Base-by-base conservation (phyloP, 805 yeast species). In the Debaryomyces hansenii region DNA sequence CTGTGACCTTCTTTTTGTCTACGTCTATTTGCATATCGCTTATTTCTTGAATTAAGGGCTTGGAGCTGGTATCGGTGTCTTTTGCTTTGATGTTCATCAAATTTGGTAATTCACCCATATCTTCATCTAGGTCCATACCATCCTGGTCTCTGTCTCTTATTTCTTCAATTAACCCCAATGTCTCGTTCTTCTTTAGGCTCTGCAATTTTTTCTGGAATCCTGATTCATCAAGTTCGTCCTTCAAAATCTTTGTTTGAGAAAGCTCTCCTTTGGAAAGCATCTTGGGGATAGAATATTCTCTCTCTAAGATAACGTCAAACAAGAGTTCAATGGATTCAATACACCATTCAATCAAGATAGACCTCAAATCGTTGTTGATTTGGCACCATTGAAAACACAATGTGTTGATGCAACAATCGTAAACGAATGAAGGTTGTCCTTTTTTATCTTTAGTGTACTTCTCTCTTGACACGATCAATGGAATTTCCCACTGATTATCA, bases 401-500 rank as follows among this genome's bases (percentile, higher is more conserved):
- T 7, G 80, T 74, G 59, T 88, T 83, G 47, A 90, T 78, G 40
- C 91, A 83, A 63, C 97, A 90, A 62, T 90, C 97, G 56, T 81
- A 81, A 1, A 88, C 90, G 37, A 77, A 66, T 37, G 90, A 80
- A 12, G 69, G 62, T 2, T 67, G 63, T 0, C 95, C 95, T 55
- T 81, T 81, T 58, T 90, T 90, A 62, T 91, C 97, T 11, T 49
- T 60, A 38, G 78, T 85, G 10, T 83, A 59, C 45, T 75, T 61
- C 40, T 77, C 79, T 0, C 76, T 72, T 0, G 92, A 82, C 0
- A 88, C 81, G 1, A 87, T 77, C 2, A 91, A 80, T 1, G 97
- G 97, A 1, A 90, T 84, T 48, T 86, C 90, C 96, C 96, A 90
- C 57, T 85, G 74, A 56, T 83, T 83, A 32, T 80, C 81, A 64